Evolutionary conservation across 148 eudicot species (phyloP).

Genomic region (Mesembryanthemum crystallinum): DNA sequence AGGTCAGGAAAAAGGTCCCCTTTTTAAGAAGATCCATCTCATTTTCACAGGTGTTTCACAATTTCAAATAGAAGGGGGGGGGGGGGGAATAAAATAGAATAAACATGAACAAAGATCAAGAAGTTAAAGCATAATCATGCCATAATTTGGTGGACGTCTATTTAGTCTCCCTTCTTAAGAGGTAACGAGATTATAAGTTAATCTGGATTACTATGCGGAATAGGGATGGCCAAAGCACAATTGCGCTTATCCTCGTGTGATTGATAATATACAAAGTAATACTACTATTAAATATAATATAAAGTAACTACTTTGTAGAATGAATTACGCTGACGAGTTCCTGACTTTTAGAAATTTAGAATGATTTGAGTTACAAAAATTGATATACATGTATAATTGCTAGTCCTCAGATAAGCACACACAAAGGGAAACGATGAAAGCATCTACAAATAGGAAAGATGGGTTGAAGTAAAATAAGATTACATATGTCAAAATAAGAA

Average conservation of each 20-base stretch:
- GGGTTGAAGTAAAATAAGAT: background rate
- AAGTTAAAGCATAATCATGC: background rate
- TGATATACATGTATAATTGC: constrained; percentile 5
- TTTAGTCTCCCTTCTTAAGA: background rate
- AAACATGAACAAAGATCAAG: background rate
- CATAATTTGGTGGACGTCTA: background rate
- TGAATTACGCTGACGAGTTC: background rate
- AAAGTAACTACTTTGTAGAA: background rate
- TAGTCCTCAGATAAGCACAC: background rate
- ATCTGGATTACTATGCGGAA: background rate
- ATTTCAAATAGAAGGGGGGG: background rate
- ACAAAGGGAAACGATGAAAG: background rate
- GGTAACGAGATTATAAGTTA: background rate
- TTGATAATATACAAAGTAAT: background rate
- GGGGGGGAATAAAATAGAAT: too few species aligned
- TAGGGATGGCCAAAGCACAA: background rate
- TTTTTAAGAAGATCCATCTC: background rate
- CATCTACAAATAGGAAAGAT: background rate
- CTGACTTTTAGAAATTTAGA: background rate
- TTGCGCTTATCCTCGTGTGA: background rate
- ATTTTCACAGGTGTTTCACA: background rate
- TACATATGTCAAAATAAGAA: constrained; percentile 8
- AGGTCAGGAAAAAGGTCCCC: background rate
- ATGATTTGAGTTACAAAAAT: background rate
- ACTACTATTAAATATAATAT: background rate